phyloP scores from a whole-genome alignment of 2,329 filamentous ascomycete species.

The Diatrype stigma region DNA sequence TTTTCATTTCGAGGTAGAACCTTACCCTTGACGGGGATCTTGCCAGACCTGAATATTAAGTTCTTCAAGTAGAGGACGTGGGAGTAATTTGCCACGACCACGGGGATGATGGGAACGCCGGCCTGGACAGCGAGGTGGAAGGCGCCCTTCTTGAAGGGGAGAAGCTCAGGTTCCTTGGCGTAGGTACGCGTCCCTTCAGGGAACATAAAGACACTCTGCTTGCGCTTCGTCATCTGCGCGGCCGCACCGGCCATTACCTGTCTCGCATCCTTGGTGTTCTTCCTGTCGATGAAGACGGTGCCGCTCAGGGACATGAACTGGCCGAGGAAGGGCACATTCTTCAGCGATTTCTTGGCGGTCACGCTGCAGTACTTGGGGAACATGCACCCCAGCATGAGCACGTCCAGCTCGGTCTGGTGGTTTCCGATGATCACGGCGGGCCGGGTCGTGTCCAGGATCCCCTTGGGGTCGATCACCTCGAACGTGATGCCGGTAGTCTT shows the following conservation, averaged over 20 bases:
- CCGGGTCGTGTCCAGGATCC: slow-evolving; percentile 59
- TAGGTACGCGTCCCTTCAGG: slow-evolving; percentile 93
- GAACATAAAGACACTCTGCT: slow-evolving; percentile 80
- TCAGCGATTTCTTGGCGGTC: slow-evolving; percentile 84
- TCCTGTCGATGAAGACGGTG: slow-evolving; percentile 92
- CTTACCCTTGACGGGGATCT: slow-evolving; percentile 71
- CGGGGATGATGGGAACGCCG: slow-evolving; percentile 85
- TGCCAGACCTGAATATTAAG: slow-evolving; percentile 62
- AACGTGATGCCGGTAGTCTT: slow-evolving; percentile 75
- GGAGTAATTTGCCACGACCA: slow-evolving; percentile 77
- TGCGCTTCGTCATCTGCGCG: slow-evolving; percentile 66
- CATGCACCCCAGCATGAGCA: slow-evolving; percentile 82
- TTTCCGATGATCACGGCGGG: slow-evolving; percentile 92
- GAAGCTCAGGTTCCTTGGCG: slow-evolving; percentile 69
- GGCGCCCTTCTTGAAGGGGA: slow-evolving; percentile 98
- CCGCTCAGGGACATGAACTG: slow-evolving; percentile 92
- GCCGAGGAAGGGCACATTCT: slow-evolving; percentile 76
- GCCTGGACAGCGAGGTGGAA: slow-evolving; percentile 96
- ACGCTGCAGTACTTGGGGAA: slow-evolving; percentile 92
- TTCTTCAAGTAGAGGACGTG: slow-evolving; percentile 64
- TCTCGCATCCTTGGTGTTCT: slow-evolving; percentile 76
- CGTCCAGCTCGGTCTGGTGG: slow-evolving; percentile 94
- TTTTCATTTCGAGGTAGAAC: not conserved
- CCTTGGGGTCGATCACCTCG: slow-evolving; percentile 62
- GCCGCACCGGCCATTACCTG: slow-evolving; percentile 83